These are phyloP conservation scores for Neurospora sp. DNA, from an alignment of 495 filamentous ascomycete genomes.

Conservation along the genomic window DNA sequence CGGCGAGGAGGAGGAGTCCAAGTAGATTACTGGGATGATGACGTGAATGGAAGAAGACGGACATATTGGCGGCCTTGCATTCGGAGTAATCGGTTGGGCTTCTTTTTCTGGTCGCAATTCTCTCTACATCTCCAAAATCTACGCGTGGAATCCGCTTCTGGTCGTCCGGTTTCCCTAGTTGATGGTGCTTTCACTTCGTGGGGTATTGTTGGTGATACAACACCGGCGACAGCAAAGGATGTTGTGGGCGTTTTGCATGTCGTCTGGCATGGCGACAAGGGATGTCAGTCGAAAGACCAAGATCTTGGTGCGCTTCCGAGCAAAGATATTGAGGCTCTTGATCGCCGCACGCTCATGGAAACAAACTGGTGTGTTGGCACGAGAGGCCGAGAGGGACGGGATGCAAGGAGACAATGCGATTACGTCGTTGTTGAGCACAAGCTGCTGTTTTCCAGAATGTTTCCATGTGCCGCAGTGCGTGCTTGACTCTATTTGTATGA, in stretches of 20 bases:
- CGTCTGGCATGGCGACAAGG: conserved; percentile 19
- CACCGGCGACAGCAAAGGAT: conserved; percentile 11
- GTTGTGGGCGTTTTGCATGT: conserved; percentile 43
- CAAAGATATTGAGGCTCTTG: not conserved
- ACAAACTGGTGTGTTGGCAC: not conserved
- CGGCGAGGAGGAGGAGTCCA: conserved; percentile 60
- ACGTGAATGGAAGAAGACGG: conserved; percentile 27
- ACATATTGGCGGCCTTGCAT: conserved; percentile 43
- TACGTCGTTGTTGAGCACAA: not conserved
- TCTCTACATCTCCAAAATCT: conserved; percentile 29
- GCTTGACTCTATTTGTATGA: not conserved
- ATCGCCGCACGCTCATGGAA: not conserved
- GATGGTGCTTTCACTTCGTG: conserved; percentile 12
- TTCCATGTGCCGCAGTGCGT: not conserved
- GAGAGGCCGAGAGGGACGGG: not conserved
- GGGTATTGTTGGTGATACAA: conserved; percentile 8
- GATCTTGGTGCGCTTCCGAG: not conserved
- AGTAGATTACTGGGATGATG: conserved; percentile 23
- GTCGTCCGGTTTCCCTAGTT: conserved; percentile 10
- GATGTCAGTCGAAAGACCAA: not conserved
- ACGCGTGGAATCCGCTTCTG: conserved; percentile 14
- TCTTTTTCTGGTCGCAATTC: conserved; percentile 37
- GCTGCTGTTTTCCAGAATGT: not conserved
- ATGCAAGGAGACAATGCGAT: conserved; percentile 1
- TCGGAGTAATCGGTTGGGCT: conserved; percentile 47